phyloP scores from a whole-genome alignment of 305 asterid species.

The Fraxinus sp. region DNA sequence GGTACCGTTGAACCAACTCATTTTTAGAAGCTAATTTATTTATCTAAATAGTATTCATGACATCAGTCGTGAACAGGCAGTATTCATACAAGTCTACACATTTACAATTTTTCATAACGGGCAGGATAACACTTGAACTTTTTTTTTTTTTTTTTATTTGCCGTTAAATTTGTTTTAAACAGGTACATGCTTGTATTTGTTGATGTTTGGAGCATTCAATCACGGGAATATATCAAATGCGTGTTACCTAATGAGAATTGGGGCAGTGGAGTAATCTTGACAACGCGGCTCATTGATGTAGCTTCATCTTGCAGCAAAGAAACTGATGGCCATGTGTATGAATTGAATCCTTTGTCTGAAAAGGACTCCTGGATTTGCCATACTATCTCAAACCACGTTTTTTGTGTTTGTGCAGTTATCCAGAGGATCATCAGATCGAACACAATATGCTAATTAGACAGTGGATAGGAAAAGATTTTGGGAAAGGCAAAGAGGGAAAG shows the following conservation, averaged over 20 bases:
- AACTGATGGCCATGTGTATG: not conserved
- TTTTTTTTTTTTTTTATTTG: too few relatives aligned
- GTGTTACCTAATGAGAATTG: not conserved
- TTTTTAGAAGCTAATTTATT: not conserved
- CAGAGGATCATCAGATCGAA: not conserved
- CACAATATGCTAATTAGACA: not conserved
- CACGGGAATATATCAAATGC: not conserved
- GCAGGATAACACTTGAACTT: too few relatives aligned
- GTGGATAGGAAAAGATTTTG: slow-evolving; percentile 13
- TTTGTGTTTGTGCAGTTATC: slow-evolving; percentile 11
- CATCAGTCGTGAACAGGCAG: not conserved
- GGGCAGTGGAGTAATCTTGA: not conserved
- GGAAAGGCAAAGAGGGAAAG: not conserved
- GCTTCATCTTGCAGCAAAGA: slow-evolving; percentile 5
- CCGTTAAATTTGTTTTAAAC: not conserved
- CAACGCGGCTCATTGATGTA: slow-evolving; percentile 8
- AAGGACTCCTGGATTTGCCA: slow-evolving; percentile 11
- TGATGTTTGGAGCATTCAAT: not conserved
- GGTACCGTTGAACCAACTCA: not conserved
- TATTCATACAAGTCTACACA: too few relatives aligned
- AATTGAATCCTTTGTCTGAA: slow-evolving; percentile 9
- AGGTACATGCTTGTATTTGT: not conserved
- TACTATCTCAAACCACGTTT: slow-evolving; percentile 3
- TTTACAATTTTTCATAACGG: too few relatives aligned
- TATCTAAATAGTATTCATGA: not conserved